Conservation (phyloP, 768 basidiomycete species). For the Suillus cothurnatus region DNA sequence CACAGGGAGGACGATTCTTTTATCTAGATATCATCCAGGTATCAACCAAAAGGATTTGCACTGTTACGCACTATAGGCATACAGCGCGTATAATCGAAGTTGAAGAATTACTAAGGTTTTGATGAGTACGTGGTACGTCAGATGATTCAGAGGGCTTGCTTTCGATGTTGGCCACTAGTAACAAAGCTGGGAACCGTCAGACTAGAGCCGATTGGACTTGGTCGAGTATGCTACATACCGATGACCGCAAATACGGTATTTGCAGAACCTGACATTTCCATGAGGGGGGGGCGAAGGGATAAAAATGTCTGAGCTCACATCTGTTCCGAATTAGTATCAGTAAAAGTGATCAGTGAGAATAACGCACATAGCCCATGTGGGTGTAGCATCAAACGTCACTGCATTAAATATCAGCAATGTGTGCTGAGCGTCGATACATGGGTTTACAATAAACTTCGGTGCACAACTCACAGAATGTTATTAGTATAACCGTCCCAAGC, state of each 20-base stretch:
- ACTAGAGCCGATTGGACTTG: not conserved
- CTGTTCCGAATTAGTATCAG: not conserved
- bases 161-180: conserved; percentile 9
- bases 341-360: not conserved
- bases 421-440: not conserved
- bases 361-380: conserved; percentile 3
- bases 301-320: not conserved
- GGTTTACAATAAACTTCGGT: not conserved
- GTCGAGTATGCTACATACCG: not conserved
- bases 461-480: conserved; percentile 7
- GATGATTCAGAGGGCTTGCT: not conserved
- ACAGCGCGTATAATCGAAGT: conserved; percentile 6
- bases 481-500: not conserved
- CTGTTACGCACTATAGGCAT: not conserved
- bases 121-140: not conserved
- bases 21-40: not conserved
- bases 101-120: conserved; percentile 7
- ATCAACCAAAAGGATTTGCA: not conserved
- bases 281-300: not conserved
- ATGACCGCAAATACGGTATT: not conserved
- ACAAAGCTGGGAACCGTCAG: not conserved
- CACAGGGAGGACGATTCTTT: conserved; percentile 8
- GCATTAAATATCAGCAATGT: not conserved
- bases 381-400: conserved; percentile 1
- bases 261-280: not conserved